phyloP scores from a whole-genome alignment of 768 basidiomycete species.

The Hebeloma cylindrosporum region DNA sequence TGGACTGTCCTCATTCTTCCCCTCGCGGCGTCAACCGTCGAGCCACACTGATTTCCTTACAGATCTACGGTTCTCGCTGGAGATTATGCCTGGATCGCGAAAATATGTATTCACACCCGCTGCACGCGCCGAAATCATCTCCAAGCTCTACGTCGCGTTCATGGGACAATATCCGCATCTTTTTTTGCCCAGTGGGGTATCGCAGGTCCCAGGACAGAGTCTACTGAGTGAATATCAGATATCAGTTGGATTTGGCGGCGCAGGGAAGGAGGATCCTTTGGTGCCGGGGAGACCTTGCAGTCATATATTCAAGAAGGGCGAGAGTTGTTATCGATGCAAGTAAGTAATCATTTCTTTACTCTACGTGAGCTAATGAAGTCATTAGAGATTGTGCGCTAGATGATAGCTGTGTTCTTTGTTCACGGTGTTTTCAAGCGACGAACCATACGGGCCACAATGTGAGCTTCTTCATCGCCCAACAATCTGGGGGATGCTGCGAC shows the following conservation, averaged over 20 bases:
- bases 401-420: constrained; percentile 87
- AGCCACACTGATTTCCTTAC: constrained; percentile 54
- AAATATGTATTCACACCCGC: constrained; percentile 76
- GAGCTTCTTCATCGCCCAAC: constrained; percentile 89
- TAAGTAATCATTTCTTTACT: constrained; percentile 38
- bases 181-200: constrained; percentile 67
- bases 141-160: constrained; percentile 78
- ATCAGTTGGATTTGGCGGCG: constrained; percentile 53
- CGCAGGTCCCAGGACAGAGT: constrained; percentile 59
- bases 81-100: constrained; percentile 77
- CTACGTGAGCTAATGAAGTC: constrained; percentile 10
- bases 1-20: constrained; percentile 27
- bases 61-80: constrained; percentile 72
- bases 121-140: constrained; percentile 78
- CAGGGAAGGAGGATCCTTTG: constrained; percentile 57
- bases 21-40: constrained; percentile 22
- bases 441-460: constrained; percentile 87
- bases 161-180: constrained; percentile 75
- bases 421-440: constrained; percentile 87
- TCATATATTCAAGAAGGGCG: constrained; percentile 86
- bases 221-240: constrained; percentile 73
- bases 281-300: constrained; percentile 77
- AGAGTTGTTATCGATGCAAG: constrained; percentile 95
- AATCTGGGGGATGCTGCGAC: constrained; percentile 92
- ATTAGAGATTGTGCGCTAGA: constrained; percentile 87